These are phyloP conservation scores for Phyllachora maydis DNA, from an alignment of 2,329 filamentous ascomycete genomes.

Conservation along the genomic window DNA sequence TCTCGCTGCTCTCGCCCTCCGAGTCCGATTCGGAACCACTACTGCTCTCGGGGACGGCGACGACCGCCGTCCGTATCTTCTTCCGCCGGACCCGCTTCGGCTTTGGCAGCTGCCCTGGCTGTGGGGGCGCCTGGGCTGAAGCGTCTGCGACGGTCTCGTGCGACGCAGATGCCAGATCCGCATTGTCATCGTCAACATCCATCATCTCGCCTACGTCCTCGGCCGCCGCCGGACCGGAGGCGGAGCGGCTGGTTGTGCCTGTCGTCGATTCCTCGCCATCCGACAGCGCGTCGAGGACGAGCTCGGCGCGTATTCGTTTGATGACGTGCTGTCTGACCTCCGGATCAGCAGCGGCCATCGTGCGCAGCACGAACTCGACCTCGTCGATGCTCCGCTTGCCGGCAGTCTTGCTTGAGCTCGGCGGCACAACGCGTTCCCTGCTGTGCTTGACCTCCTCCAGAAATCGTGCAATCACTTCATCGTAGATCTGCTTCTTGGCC, in stretches of 20 bases:
- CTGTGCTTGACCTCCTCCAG: conserved; percentile 12
- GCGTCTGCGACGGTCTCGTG: no score
- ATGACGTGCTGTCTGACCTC: conserved; percentile 32
- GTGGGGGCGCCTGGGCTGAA: no score
- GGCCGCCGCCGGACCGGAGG: conserved; percentile 7
- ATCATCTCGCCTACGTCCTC: conserved; percentile 9
- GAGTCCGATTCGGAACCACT: conserved; percentile 15
- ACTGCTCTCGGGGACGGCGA: conserved; percentile 19
- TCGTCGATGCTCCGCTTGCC: conserved; percentile 30
- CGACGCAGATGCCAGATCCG: no score
- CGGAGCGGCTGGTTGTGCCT: conserved; percentile 8
- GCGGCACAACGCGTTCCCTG: conserved; percentile 3
- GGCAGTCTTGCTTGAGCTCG: conserved; percentile 8
- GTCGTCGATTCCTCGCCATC: conserved; percentile 19
- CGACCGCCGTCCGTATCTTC: conserved; percentile 30
- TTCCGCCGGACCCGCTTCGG: conserved; percentile 25
- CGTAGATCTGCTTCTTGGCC: conserved; percentile 32
- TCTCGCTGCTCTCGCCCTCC: conserved; percentile 8
- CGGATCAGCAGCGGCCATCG: conserved; percentile 26
- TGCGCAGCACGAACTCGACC: conserved; percentile 25
- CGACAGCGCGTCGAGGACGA: conserved; percentile 31
- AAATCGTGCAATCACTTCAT: conserved; percentile 30
- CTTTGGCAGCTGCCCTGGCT: conserved; percentile 9
- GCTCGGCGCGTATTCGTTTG: conserved; percentile 42
- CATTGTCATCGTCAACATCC: conserved; percentile 1